Percentiles rank a stretch among this genome's conserved stretches.
These are phyloP conservation scores for Bauhinia variegata DNA, from an alignment of 306 rosid genomes.

Conservation along the genomic window DNA sequence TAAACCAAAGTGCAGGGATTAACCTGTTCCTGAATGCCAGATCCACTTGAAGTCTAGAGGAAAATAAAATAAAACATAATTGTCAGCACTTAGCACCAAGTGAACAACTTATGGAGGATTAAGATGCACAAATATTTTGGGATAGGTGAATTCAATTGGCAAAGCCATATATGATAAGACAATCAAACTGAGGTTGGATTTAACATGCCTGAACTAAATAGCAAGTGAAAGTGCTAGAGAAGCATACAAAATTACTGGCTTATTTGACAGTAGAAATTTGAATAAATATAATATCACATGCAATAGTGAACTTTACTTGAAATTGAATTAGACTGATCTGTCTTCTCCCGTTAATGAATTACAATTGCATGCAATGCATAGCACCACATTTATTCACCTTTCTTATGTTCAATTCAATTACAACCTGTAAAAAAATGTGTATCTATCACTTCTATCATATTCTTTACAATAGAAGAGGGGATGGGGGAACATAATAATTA, in stretches of 20 bases:
- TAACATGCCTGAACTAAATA: too few relatives aligned
- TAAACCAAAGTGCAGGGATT: not conserved
- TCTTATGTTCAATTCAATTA: too few relatives aligned
- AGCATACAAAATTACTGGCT: not conserved
- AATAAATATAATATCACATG: not conserved
- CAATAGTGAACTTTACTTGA: not conserved
- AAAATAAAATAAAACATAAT: slow-evolving; percentile 23
- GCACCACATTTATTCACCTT: too few relatives aligned
- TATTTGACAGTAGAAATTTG: not conserved
- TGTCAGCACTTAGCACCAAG: slow-evolving; percentile 6
- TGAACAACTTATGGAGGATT: slow-evolving; percentile 12
- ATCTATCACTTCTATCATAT: not conserved
- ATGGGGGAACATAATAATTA: too few relatives aligned
- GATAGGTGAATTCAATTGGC: not conserved
- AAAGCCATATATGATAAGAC: slow-evolving; percentile 8
- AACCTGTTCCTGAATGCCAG: slow-evolving; percentile 75
- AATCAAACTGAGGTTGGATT: slow-evolving; percentile 7
- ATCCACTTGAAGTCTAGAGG: slow-evolving; percentile 54
- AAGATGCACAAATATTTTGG: slow-evolving; percentile 1
- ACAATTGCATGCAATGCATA: not conserved
- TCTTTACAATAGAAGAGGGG: not conserved
- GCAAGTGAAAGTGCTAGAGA: not conserved
- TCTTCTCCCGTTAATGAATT: not conserved
- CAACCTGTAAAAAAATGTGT: not conserved
- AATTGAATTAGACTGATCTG: not conserved